Evolutionary conservation across 345 rosid genomes (phyloP), one percentile per base, ranked within the genome.

Genomic region (Mangifera indica): DNA sequence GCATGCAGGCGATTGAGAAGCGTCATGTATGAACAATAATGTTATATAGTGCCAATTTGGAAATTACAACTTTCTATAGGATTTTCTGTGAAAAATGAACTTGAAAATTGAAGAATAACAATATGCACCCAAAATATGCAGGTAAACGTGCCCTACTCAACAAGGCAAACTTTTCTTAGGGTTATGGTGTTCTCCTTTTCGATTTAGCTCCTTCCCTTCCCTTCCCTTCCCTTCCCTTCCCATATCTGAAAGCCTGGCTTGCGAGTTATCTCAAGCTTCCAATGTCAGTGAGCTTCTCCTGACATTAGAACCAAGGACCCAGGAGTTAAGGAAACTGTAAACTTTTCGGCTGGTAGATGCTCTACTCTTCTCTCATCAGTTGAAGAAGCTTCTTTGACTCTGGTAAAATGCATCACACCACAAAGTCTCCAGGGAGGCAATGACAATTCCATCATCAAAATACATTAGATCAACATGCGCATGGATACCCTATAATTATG

Each of bases 191-290:
- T 68, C 81, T 82, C 60, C 3, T 29, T 76, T 76, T 86, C 92
- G 95, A 69, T 67, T 76, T 66, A 94, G 62, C 68, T 92, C 95
- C 80, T 73, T 58, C 52, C 91, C 95, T 26, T 82, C 83, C 97
- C 95, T n/a, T n/a, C n/a, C n/a, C n/a, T n/a, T n/a, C n/a, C 95
- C 80, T 73, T 58, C 52, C 91, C 95, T 26, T 82, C 83, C 97
- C 95, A 94, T 14, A 83, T 72, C 76, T 94, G 98, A 83, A 89
- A 86, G 67, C 92, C 93, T n/a, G 89, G 87, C 54, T 83, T 88
- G 55, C 98, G 86, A 66, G 89, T 94, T 40, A 94, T 94, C 78
- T 94, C 95, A 40, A 92, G 97, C 80, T 89, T 94, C 98, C 98
- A 94, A 0, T 4, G 70, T 77, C 87, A 92, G 42, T 97, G 89